Conservation (phyloP, 129 eudicot genomes). For the Flaveria linearis region DNA sequence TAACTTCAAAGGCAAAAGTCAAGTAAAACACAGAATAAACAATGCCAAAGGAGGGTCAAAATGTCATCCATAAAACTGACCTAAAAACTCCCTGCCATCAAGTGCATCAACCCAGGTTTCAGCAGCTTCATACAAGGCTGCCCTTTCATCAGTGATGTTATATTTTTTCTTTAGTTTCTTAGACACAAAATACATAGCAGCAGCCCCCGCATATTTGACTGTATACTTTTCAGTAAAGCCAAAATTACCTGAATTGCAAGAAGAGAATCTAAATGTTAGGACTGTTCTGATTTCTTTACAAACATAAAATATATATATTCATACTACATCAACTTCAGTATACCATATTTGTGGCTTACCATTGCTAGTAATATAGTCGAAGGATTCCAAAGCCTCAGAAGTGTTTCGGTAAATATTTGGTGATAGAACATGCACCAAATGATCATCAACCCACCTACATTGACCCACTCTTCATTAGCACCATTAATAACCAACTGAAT, state of each 20-base stretch:
- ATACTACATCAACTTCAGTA: neutral
- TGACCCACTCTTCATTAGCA: conserved; percentile 18
- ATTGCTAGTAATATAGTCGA: conserved; percentile 60
- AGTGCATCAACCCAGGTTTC: conserved; percentile 64
- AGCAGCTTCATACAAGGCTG: conserved; percentile 56
- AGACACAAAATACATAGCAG: conserved; percentile 59
- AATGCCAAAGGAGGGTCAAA: conserved; percentile 2
- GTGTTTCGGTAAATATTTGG: conserved; percentile 67
- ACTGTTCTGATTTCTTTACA: neutral
- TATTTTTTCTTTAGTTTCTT: conserved; percentile 56
- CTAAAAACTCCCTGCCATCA: conserved; percentile 54
- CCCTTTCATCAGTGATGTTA: conserved; percentile 54
- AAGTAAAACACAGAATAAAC: conserved; percentile 4
- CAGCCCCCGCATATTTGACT: conserved; percentile 58
- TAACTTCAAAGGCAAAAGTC: neutral
- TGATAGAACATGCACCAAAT: conserved; percentile 66
- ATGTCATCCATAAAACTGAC: conserved; percentile 33
- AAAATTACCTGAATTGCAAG: conserved; percentile 43
- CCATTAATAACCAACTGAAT: neutral
- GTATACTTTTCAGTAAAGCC: conserved; percentile 42
- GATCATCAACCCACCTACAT: conserved; percentile 73
- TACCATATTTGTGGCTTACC: conserved; percentile 39
- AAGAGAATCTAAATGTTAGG: neutral
- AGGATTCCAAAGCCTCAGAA: conserved; percentile 69
- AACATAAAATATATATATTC: neutral